Base-by-base conservation (phyloP, 2,329 filamentous ascomycete genomes). In the Penicillium sp. region DNA sequence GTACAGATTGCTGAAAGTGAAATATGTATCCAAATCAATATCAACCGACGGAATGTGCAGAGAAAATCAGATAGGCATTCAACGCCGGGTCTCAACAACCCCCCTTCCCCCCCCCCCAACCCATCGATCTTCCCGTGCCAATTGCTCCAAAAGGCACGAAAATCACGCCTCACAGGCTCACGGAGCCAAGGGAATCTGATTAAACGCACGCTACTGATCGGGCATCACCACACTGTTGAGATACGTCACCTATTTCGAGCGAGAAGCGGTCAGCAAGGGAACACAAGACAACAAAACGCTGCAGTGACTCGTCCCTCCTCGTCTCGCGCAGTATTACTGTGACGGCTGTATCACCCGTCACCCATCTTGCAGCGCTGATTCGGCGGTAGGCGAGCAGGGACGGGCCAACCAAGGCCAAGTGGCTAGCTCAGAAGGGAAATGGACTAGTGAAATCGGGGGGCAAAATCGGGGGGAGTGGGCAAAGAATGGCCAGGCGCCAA, bases 201-300 rank as follows among this genome's bases (percentile, higher is more conserved):
- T 20, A 31, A 17, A 53, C 28, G 14, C 31, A 53, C 28, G 48
- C 48, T 50, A 50, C 17, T 50, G 82, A 70, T 92, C 90, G 3
- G 90, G 89, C 88, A 90, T 90, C 59, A 91, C 88, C 45, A 90
- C 82, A 59, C 82, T 84, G 69, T 92, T 92, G 61, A 92, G 74
- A 74, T 90, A 90, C 34, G 86, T 85, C 55, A 92, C 80, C 88
- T 91, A 66, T 64, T 58, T 42, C 59, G 53, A 55, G 57, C 58
- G 65, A 69, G 60, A 51, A 67, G 63, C 67, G 63, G 69, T 73
- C 67, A 73, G 67, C 61, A 41, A 66, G 63, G 58, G 50, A 54
- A 55, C 56, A 38, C 22, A 55, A 25, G 35, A 47, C n/a, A 34
- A 38, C 20, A 25, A 8, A 54, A 15, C 14, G 49, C 49, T 51